phyloP scores from a whole-genome alignment of 495 filamentous ascomycete genomes.

The Neohortaea acidophila region DNA sequence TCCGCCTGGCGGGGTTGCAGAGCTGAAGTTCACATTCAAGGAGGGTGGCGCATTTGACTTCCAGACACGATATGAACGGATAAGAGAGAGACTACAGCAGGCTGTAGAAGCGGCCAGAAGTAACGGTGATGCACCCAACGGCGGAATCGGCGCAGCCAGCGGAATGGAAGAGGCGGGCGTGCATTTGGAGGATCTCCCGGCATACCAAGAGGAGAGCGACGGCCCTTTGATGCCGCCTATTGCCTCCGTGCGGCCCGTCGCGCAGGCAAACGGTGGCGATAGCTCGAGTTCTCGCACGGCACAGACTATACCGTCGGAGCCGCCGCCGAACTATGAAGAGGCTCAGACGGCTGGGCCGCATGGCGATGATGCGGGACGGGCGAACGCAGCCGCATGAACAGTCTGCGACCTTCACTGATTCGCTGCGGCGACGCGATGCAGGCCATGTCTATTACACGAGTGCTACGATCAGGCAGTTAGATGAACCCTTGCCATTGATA shows the following conservation, averaged over 20 bases:
- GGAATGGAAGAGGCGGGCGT: slow-evolving; percentile 43
- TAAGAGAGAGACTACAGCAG: slow-evolving; percentile 69
- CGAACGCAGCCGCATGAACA: too few species aligned
- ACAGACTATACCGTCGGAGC: slow-evolving; percentile 48
- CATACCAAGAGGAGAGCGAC: slow-evolving; percentile 41
- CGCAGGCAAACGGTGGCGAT: too few species aligned
- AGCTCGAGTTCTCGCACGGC: background rate
- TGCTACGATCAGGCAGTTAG: too few species aligned
- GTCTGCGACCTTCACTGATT: too few species aligned
- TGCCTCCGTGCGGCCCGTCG: too few species aligned
- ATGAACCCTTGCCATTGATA: too few species aligned
- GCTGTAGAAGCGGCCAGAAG: slow-evolving; percentile 55
- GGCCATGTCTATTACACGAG: too few species aligned
- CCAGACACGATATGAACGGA: slow-evolving; percentile 62
- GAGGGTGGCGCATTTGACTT: slow-evolving; percentile 94
- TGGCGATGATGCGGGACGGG: slow-evolving; percentile 36
- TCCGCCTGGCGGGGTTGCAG: slow-evolving; percentile 51
- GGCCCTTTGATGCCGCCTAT: slow-evolving; percentile 7
- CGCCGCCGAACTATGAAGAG: slow-evolving; percentile 88
- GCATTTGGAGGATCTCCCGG: slow-evolving; percentile 69
- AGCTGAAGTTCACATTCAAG: slow-evolving; percentile 75
- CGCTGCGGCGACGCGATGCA: too few species aligned
- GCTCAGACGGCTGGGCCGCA: slow-evolving; percentile 67
- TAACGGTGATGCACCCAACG: slow-evolving; percentile 28
- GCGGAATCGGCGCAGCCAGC: slow-evolving; percentile 27